phyloP scores from a whole-genome alignment of 805 yeast species.

The Blastobotrys robertii region DNA sequence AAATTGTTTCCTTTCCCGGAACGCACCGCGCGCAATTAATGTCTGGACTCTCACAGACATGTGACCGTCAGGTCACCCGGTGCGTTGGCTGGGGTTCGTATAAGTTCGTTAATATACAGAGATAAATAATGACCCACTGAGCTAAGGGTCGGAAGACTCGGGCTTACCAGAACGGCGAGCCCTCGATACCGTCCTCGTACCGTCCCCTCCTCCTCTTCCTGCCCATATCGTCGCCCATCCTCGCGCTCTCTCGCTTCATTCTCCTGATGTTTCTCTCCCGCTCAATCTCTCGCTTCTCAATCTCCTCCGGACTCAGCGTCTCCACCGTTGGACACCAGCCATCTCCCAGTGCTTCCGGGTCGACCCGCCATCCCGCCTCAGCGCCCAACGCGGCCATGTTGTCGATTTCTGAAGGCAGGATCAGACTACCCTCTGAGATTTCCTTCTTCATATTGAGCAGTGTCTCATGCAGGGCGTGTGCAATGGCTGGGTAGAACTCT shows the following conservation, averaged over 20 bases:
- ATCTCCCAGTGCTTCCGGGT: constrained; percentile 66
- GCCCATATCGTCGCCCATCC: constrained; percentile 45
- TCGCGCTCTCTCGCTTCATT: constrained; percentile 81
- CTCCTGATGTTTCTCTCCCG: constrained; percentile 86
- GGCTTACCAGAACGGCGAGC: not conserved
- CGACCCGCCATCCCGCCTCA: constrained; percentile 61
- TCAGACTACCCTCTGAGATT: constrained; percentile 53
- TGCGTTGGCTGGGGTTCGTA: too few relatives aligned
- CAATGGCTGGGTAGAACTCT: constrained; percentile 84
- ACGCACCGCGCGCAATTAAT: too few relatives aligned
- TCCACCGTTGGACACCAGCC: constrained; percentile 86
- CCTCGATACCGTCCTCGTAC: not conserved
- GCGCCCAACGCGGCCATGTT: constrained; percentile 55
- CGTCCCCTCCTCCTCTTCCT: not conserved
- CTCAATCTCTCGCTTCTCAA: constrained; percentile 90
- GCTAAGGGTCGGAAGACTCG: not conserved
- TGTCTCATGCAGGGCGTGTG: constrained; percentile 78
- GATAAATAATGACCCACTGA: not conserved
- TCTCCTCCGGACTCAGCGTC: constrained; percentile 79
- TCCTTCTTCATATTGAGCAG: constrained; percentile 71
- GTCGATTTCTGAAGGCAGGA: constrained; percentile 37
- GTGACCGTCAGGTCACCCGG: too few relatives aligned
- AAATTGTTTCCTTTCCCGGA: too few relatives aligned
- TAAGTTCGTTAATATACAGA: not conserved
- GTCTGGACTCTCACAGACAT: too few relatives aligned